Conservation (phyloP, 441 rosid genomes). For the Corymbia citriodora region DNA sequence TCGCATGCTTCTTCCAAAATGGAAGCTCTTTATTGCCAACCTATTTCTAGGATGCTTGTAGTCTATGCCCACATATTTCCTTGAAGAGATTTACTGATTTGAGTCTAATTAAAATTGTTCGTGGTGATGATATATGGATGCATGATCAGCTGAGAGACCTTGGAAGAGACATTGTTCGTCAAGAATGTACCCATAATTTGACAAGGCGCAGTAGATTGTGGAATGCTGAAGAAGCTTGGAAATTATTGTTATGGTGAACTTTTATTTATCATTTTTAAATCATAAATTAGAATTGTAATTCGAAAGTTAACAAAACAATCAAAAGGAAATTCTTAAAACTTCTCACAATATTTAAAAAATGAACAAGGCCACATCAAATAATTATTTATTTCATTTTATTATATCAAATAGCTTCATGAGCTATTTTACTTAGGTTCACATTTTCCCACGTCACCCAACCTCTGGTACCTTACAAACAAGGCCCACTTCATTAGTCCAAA, state of each 20-base stretch:
- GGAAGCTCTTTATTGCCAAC: too few species aligned
- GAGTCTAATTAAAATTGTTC: too few species aligned
- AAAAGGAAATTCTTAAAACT: neutral
- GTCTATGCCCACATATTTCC: too few species aligned
- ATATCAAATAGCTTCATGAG: neutral
- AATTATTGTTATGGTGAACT: neutral
- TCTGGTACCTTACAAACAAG: neutral
- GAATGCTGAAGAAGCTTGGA: too few species aligned
- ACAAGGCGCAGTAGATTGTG: too few species aligned
- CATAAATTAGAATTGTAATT: neutral
- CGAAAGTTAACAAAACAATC: neutral
- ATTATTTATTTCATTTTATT: neutral
- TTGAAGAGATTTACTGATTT: too few species aligned
- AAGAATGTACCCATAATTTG: too few species aligned
- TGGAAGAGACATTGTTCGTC: too few species aligned
- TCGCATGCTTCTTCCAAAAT: too few species aligned
- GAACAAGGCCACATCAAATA: neutral
- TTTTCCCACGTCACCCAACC: neutral
- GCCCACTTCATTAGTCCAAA: neutral
- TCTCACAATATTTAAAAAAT: neutral
- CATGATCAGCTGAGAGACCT: too few species aligned
- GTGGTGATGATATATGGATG: too few species aligned
- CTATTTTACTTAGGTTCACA: neutral
- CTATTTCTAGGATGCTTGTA: too few species aligned
- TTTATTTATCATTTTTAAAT: neutral